These are phyloP conservation scores for Puccinia horiana DNA, from an alignment of 1,284 basidiomycete species.

Conservation along the genomic window DNA sequence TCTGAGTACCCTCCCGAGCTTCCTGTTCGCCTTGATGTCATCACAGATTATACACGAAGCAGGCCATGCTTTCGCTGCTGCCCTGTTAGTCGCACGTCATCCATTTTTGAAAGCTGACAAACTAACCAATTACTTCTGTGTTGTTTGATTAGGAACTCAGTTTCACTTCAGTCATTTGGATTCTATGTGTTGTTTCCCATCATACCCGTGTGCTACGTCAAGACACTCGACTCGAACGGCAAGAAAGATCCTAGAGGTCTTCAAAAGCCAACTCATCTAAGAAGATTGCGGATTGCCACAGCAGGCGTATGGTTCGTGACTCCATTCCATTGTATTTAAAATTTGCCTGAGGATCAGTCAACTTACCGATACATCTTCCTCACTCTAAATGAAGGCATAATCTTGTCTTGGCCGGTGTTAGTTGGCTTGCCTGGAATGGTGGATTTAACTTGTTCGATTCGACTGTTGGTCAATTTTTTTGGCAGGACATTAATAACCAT, in stretches of 20 bases:
- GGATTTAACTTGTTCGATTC: slow-evolving; percentile 25
- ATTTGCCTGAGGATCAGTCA: background rate
- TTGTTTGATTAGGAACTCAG: slow-evolving; percentile 14
- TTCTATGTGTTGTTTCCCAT: slow-evolving; percentile 35
- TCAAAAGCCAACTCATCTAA: background rate
- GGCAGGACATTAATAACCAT: slow-evolving; percentile 12
- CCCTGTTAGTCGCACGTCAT: slow-evolving; percentile 16
- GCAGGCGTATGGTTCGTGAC: slow-evolving; percentile 39
- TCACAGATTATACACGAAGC: slow-evolving; percentile 36
- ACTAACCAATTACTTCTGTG: background rate
- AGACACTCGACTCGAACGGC: background rate
- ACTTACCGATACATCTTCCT: background rate
- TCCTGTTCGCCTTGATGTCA: slow-evolving; percentile 25
- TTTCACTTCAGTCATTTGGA: slow-evolving; percentile 21
- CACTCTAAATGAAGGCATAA: slow-evolving; percentile 24
- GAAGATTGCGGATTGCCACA: slow-evolving; percentile 31
- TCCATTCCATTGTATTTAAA: background rate
- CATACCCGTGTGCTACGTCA: slow-evolving; percentile 43
- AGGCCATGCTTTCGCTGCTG: slow-evolving; percentile 41
- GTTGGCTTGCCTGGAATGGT: slow-evolving; percentile 43
- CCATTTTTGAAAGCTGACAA: background rate
- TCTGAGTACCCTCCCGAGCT: slow-evolving; percentile 24
- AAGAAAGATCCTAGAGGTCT: background rate
- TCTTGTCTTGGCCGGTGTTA: slow-evolving; percentile 26
- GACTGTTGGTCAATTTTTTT: slow-evolving; percentile 23